phyloP scores from a whole-genome alignment of 495 filamentous ascomycete genomes.

The Chlorociboria aeruginascens region DNA sequence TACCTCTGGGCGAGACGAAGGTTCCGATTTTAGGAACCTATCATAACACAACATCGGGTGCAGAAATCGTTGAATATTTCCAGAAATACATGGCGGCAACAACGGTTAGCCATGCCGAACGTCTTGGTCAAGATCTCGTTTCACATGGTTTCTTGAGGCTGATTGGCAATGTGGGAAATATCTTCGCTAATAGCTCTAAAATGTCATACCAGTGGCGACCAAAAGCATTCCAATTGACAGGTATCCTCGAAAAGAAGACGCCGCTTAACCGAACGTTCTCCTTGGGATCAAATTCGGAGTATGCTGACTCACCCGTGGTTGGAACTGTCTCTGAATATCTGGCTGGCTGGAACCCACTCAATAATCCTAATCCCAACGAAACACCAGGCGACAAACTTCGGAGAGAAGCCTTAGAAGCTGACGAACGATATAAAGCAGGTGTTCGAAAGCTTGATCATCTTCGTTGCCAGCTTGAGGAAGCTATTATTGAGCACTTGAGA shows the following conservation, averaged over 20 bases:
- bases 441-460: conserved; percentile 79
- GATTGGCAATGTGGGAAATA: conserved; percentile 87
- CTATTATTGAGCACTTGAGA: conserved; percentile 79
- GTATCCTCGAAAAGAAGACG: conserved; percentile 78
- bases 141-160: conserved; percentile 76
- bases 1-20: conserved; percentile 81
- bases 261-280: conserved; percentile 60
- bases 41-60: conserved; percentile 76
- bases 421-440: conserved; percentile 82
- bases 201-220: conserved; percentile 96
- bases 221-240: conserved; percentile 77
- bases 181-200: conserved; percentile 92
- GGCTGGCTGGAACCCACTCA: conserved; percentile 81
- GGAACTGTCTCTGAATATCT: conserved; percentile 78
- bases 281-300: conserved; percentile 38
- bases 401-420: conserved; percentile 79
- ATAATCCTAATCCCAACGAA: conserved; percentile 81
- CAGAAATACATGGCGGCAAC: conserved; percentile 76
- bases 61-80: conserved; percentile 90
- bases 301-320: conserved; percentile 57
- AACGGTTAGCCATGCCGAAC: conserved; percentile 79
- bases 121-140: conserved; percentile 88
- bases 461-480: conserved; percentile 88
- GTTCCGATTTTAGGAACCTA: conserved; percentile 94
- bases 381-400: conserved; percentile 77